Evolutionary conservation across 2,329 filamentous ascomycete species (phyloP), one percentile per base, ranked within the genome.

Genomic region (Chaetoscypha palmicola): DNA sequence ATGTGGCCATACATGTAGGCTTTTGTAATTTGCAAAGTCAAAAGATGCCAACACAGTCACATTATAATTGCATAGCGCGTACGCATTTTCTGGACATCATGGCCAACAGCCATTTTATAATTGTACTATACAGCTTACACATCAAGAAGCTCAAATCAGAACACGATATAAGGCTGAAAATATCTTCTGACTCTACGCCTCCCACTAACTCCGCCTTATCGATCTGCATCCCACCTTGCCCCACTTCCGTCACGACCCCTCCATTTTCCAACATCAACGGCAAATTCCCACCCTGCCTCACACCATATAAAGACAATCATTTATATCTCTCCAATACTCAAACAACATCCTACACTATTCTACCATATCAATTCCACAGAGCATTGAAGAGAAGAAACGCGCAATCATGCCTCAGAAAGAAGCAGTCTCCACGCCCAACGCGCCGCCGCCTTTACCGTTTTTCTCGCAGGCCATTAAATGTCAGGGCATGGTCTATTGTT

Each of bases 401-500:
- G 41, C n/a, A 23, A 51, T 34, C 26, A 58, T 58, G 55, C 38
- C 35, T 24, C 43, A 48, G 32, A 58, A 58, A 36, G 53, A 57
- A 59, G 51, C 52, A 16, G 56, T 59, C 23, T 28, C 41, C 30
- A 56, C 56, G 14, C 46, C 52, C 23, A 57, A 56, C 50, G 70
- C 73, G 9, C 74, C 70, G 23, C 63, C 67, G 49, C 72, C 74
- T 19, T 61, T 76, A 31, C 73, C 73, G 0, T 71, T 79, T 54
- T 74, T 78, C 61, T 77, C 72, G 2, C 75, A 83, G 56, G 79
- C 77, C 31, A 68, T 82, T 53, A 70, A 76, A 51, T 71, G 72
- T 61, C 77, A 79, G 56, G 80, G 79, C 55, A 74, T 81, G 61
- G 76, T 86, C n/a, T 86, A 83, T 66, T 83, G 80, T 66, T 83